These are phyloP conservation scores for Filosporella fistucella DNA, from an alignment of 495 filamentous ascomycete species.

Conservation along the genomic window DNA sequence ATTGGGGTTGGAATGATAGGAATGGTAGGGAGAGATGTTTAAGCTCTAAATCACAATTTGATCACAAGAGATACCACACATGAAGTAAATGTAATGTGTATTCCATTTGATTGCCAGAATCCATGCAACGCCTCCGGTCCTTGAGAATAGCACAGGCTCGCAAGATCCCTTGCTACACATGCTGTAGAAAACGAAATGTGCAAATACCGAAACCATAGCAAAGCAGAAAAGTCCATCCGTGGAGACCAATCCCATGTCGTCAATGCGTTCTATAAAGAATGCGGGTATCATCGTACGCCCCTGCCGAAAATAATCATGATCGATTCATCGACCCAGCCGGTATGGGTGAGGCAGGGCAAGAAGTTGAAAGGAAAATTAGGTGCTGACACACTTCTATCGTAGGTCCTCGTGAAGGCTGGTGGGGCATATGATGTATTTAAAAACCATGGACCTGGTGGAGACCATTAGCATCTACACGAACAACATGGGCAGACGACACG, in stretches of 20 bases:
- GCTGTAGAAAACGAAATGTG: constrained; percentile 6
- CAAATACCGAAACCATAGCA: constrained; percentile 10
- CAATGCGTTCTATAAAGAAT: constrained; percentile 25
- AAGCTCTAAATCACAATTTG: not conserved
- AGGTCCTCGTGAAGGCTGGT: constrained; percentile 24
- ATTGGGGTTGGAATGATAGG: constrained; percentile 19
- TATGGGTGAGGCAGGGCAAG: constrained; percentile 21
- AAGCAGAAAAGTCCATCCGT: constrained; percentile 18
- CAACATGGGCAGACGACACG: too few relatives aligned
- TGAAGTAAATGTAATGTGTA: constrained; percentile 1
- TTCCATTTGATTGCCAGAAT: constrained; percentile 18
- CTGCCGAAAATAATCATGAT: constrained; percentile 29
- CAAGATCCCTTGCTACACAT: constrained; percentile 16
- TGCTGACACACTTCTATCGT: constrained; percentile 23
- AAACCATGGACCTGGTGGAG: constrained; percentile 69
- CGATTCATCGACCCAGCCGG: constrained; percentile 28
- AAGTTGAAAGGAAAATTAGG: constrained; percentile 19
- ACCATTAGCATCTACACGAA: too few relatives aligned
- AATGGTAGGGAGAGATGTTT: constrained; percentile 26
- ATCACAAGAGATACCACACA: not conserved
- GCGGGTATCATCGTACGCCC: constrained; percentile 29
- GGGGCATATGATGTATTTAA: constrained; percentile 44
- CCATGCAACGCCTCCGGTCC: constrained; percentile 19
- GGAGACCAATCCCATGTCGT: constrained; percentile 18
- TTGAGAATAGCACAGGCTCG: constrained; percentile 15